These are phyloP conservation scores for Phytophthora kernoviae DNA, from an alignment of 352 stramenopile genomes.

Conservation along the genomic window DNA sequence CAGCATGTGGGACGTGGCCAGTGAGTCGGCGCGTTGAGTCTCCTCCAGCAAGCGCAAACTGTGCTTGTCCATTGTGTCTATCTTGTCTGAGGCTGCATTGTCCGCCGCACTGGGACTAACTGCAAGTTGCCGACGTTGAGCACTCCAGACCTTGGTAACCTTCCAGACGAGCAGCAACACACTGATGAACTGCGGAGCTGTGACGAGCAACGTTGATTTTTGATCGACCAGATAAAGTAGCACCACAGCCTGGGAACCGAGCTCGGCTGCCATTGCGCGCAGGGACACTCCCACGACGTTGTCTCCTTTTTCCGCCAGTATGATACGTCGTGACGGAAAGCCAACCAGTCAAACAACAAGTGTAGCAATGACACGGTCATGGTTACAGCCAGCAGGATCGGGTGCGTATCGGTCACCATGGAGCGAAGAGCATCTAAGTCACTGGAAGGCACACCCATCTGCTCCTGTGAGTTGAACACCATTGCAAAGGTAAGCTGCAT, in stretches of 20 bases:
- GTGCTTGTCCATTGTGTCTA: conserved; percentile 34
- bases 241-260: conserved; percentile 94
- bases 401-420: conserved; percentile 94
- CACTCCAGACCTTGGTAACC: conserved; percentile 68
- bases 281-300: conserved; percentile 94
- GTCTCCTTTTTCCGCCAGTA: conserved; percentile 96
- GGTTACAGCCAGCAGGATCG: conserved; percentile 94
- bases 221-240: conserved; percentile 96
- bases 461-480: conserved; percentile 62
- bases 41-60: conserved; percentile 31
- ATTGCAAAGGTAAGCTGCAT: conserved; percentile 78
- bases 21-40: conserved; percentile 75
- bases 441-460: conserved; percentile 59
- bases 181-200: conserved; percentile 65
- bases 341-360: conserved; percentile 98
- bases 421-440: conserved; percentile 92
- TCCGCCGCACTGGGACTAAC: conserved; percentile 3
- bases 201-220: conserved; percentile 94
- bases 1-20: conserved; percentile 86
- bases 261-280: conserved; percentile 91
- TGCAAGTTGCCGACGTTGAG: conserved; percentile 28
- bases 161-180: conserved; percentile 90
- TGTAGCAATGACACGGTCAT: conserved; percentile 96
- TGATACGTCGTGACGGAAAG: conserved; percentile 97
- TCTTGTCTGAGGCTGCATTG: conserved; percentile 34